Percentiles rank a stretch among this genome's conserved stretches.
Evolutionary conservation across 2,329 filamentous ascomycete genomes (phyloP).

Genomic region (Rhynchosporium graminicola): DNA sequence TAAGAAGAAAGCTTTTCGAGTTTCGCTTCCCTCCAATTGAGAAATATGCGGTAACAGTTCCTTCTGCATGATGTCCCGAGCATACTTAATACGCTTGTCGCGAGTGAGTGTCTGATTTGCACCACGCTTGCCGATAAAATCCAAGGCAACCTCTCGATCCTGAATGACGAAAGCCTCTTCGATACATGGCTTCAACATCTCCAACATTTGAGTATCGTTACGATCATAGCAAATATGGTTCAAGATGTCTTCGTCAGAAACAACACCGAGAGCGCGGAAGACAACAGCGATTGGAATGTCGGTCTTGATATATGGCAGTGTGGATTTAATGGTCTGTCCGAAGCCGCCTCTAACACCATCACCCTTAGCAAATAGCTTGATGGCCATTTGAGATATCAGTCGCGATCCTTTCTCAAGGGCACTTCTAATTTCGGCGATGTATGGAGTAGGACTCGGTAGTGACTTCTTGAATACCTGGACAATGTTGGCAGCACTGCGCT

Average conservation of each 20-base stretch:
- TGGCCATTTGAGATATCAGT: constrained; percentile 86
- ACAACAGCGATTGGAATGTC: constrained; percentile 94
- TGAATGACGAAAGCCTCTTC: constrained; percentile 97
- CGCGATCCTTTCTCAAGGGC: constrained; percentile 95
- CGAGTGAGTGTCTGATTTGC: constrained; percentile 72
- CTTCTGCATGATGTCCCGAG: constrained; percentile 93
- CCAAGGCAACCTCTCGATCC: constrained; percentile 88
- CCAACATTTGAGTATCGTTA: constrained; percentile 93
- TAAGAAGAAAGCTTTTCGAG: constrained; percentile 94
- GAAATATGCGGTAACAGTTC: constrained; percentile 96
- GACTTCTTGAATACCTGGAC: constrained; percentile 99
- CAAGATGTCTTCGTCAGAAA: constrained; percentile 96
- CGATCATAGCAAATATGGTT: constrained; percentile 97
- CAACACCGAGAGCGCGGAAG: constrained; percentile 91
- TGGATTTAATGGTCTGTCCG: constrained; percentile 86
- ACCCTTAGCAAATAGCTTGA: constrained; percentile 88
- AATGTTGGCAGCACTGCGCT: constrained; percentile 96
- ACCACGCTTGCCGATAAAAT: constrained; percentile 93
- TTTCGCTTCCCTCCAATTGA: constrained; percentile 91
- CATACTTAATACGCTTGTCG: constrained; percentile 88
- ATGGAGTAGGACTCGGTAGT: constrained; percentile 85
- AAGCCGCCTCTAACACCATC: constrained; percentile 77
- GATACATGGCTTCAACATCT: constrained; percentile 95
- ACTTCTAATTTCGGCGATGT: constrained; percentile 93
- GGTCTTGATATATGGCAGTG: constrained; percentile 88